These are phyloP conservation scores for Lophiostoma macrostomum DNA, from an alignment of 495 filamentous ascomycete genomes.

Conservation along the genomic window DNA sequence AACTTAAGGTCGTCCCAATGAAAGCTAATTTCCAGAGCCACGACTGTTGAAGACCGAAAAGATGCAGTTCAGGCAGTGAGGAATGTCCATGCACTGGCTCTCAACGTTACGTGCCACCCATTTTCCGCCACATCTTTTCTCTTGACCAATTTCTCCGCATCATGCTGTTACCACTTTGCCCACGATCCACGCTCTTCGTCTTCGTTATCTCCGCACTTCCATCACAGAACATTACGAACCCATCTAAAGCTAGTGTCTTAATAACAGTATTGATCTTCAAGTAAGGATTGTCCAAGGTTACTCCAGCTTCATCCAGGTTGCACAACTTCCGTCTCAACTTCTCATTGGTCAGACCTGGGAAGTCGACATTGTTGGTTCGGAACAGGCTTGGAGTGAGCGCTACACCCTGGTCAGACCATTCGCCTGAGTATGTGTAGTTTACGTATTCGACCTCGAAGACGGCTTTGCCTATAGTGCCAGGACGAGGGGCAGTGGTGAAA, in stretches of 20 bases:
- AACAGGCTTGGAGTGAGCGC: constrained; percentile 10
- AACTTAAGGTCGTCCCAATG: too few species aligned
- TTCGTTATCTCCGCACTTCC: constrained; percentile 18
- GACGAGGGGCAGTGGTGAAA: constrained; percentile 21
- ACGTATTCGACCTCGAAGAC: constrained; percentile 27
- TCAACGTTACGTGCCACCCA: constrained; percentile 5
- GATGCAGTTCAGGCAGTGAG: too few species aligned
- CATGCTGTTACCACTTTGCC: background rate
- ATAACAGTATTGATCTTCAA: constrained; percentile 28
- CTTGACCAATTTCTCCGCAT: constrained; percentile 15
- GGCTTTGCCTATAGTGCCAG: constrained; percentile 15
- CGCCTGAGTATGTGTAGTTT: constrained; percentile 16
- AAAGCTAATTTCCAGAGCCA: too few species aligned
- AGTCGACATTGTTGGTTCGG: constrained; percentile 14
- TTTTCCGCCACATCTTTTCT: constrained; percentile 20
- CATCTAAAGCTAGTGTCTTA: constrained; percentile 24
- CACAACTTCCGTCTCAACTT: constrained; percentile 23
- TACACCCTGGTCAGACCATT: constrained; percentile 10
- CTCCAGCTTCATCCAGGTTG: constrained; percentile 21
- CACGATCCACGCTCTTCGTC: constrained; percentile 20
- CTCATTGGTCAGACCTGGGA: constrained; percentile 21
- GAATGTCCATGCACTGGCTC: too few species aligned
- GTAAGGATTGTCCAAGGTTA: constrained; percentile 17
- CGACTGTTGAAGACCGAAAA: too few species aligned
- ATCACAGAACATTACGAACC: constrained; percentile 29